Evolutionary conservation across 2,329 filamentous ascomycete genomes (phyloP).

Genomic region (Fusarium continuum): DNA sequence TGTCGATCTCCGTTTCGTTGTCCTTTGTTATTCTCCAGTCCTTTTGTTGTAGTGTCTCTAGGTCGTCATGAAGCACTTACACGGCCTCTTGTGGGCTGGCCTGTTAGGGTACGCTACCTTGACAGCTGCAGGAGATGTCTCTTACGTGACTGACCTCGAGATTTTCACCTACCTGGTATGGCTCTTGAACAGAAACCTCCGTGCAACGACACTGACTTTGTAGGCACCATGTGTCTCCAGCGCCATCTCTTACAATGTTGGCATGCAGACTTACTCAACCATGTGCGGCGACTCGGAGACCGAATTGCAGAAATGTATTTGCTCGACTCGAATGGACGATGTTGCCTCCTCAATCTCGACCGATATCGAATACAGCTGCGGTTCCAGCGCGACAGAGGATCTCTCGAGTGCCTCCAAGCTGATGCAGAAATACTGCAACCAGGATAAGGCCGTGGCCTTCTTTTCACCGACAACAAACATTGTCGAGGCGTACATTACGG

Average conservation of each 20-base stretch:
- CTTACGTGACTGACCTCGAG: conserved; percentile 56
- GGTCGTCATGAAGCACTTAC: conserved; percentile 36
- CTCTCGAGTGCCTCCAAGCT: conserved; percentile 57
- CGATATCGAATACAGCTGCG: conserved; percentile 56
- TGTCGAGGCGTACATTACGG: conserved; percentile 60
- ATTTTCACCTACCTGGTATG: conserved; percentile 55
- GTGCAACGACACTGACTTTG: conserved; percentile 1
- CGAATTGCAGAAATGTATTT: conserved; percentile 62
- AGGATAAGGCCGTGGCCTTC: conserved; percentile 51
- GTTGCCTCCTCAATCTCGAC: conserved; percentile 52
- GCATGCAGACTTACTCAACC: conserved; percentile 52
- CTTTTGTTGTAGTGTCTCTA: not conserved
- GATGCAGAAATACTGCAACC: conserved; percentile 60
- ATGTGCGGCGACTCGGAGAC: conserved; percentile 55
- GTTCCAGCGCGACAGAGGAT: conserved; percentile 58
- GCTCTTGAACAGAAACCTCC: not conserved
- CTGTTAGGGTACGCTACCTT: conserved; percentile 12
- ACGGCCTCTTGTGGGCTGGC: conserved; percentile 17
- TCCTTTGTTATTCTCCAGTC: not conserved
- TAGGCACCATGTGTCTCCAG: conserved; percentile 61
- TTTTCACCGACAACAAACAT: conserved; percentile 52
- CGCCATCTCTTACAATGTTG: conserved; percentile 57
- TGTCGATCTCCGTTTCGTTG: conserved; percentile 1
- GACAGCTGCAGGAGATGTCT: conserved; percentile 41
- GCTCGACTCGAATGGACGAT: conserved; percentile 54